Evolutionary conservation across 768 basidiomycete genomes (phyloP), one percentile per base, ranked within the genome.

Genomic region (Holtermannia corniformis): DNA sequence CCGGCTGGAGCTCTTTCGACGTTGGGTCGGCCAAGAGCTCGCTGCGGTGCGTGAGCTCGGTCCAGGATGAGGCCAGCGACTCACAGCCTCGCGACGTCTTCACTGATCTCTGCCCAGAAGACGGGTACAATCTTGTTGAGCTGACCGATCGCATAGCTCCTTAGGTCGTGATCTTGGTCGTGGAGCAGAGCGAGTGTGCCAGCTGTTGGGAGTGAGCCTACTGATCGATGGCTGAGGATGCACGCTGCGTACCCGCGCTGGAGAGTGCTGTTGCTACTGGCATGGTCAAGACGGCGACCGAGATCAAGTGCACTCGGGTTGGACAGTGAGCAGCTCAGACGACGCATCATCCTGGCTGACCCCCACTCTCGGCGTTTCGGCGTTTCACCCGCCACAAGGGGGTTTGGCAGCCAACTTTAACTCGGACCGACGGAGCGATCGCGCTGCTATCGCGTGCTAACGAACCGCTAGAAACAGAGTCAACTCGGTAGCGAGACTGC

Each of bases 81-180:
- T 63, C 71, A 88, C 92, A 97, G 90, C 54, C 82, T 76, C 27
- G 85, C 80, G 63, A 96, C 84, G 69, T 87, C 82, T 73, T 99
- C 95, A 62, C 89, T 91, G 65, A 97, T 93, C 78, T 99, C 95
- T 44, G 93, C 85, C 95, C 95, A 99, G 74, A 96, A 97, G 63
- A 87, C 84, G 37, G 91, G 82, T 5, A 97, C 89, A 43, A 96
- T 80, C 14, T 80, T 75, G 65, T 82, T 85, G 49, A 99, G 78
- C 43, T 84, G 79, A 47, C 81, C 81, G 62, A 99, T 82, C 21
- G 95, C 95, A 78, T 95, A 86, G 63, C 87, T 82, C 68, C 91
- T 88, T 71, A 97, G 84, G 41, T 85, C 75, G 59, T 92, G 87
- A 44, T 75, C 86, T 24, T 65, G 62, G 73, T 99, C 95, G 40